A percentile compares a stretch with the other conserved stretches of the same genome.
These are phyloP conservation scores for Dorcoceras hygrometricum DNA, from an alignment of 257 asterid species.

Conservation along the genomic window DNA sequence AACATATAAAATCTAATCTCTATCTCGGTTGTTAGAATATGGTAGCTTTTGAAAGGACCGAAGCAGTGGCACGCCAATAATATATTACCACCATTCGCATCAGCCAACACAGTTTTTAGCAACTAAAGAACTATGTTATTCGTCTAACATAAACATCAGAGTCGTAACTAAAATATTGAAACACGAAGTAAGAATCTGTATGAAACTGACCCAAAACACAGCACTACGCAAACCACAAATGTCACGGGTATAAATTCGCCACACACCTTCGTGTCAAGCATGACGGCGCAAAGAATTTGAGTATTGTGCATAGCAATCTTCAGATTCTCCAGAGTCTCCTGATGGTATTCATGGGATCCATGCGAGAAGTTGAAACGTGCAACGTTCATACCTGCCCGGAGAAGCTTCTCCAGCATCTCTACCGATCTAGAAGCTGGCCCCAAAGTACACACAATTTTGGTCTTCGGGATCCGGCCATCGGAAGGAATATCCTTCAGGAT, in stretches of 20 bases:
- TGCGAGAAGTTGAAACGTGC: constrained; percentile 88
- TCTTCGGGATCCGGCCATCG: constrained; percentile 63
- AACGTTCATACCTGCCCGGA: constrained; percentile 85
- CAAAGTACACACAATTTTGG: constrained; percentile 82
- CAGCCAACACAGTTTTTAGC: neutral
- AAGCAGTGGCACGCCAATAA: neutral
- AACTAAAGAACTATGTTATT: neutral
- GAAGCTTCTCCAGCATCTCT: constrained; percentile 73
- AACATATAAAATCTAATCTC: neutral
- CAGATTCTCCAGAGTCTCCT: constrained; percentile 66
- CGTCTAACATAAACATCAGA: neutral
- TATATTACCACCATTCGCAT: neutral
- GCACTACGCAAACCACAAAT: neutral
- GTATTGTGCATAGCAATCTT: constrained; percentile 68
- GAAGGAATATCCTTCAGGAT: constrained; percentile 50
- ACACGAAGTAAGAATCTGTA: neutral
- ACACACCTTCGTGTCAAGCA: constrained; percentile 85
- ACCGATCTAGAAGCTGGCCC: constrained; percentile 86
- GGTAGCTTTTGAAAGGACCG: neutral
- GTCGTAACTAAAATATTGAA: neutral
- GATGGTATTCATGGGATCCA: constrained; percentile 85
- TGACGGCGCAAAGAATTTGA: constrained; percentile 67
- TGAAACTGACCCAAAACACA: neutral
- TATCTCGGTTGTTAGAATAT: neutral
- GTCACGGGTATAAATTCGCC: neutral